Conservation (phyloP, 768 basidiomycete genomes). For the Sistotremastrum suecicum region DNA sequence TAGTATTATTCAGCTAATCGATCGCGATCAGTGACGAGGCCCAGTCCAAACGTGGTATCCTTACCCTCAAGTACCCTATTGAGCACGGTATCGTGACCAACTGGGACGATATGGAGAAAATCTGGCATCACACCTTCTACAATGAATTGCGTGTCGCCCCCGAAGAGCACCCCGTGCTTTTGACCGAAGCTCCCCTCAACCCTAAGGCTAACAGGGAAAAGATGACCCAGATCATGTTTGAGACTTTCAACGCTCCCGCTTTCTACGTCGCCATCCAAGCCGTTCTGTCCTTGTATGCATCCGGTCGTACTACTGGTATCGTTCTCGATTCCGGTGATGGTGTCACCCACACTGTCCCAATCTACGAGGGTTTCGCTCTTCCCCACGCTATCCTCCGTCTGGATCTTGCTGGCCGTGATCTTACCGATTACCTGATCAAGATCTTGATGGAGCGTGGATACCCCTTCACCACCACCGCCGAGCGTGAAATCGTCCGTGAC, state of each 20-base stretch:
- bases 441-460: constrained; percentile 47
- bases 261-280: constrained; percentile 91
- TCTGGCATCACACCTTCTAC: constrained; percentile 70
- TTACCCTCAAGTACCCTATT: constrained; percentile 57
- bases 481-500: constrained; percentile 48
- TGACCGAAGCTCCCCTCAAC: constrained; percentile 88
- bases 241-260: constrained; percentile 87
- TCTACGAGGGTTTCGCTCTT: constrained; percentile 58
- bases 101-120: constrained; percentile 71
- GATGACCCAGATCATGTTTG: constrained; percentile 96
- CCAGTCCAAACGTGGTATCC: constrained; percentile 60
- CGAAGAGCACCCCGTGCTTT: constrained; percentile 82
- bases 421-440: constrained; percentile 45
- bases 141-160: constrained; percentile 89
- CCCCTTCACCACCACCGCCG: constrained; percentile 47
- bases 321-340: constrained; percentile 66
- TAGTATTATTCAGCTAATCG: constrained; percentile 1
- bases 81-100: constrained; percentile 63
- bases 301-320: constrained; percentile 60
- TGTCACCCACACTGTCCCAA: constrained; percentile 59
- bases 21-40: constrained; percentile 45
- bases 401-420: constrained; percentile 51
- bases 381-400: constrained; percentile 58
- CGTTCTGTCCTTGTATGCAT: constrained; percentile 67
- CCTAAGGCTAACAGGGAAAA: constrained; percentile 89